Evolutionary conservation across 1,284 basidiomycete species (phyloP).

Genomic region (Irpex sp.): DNA sequence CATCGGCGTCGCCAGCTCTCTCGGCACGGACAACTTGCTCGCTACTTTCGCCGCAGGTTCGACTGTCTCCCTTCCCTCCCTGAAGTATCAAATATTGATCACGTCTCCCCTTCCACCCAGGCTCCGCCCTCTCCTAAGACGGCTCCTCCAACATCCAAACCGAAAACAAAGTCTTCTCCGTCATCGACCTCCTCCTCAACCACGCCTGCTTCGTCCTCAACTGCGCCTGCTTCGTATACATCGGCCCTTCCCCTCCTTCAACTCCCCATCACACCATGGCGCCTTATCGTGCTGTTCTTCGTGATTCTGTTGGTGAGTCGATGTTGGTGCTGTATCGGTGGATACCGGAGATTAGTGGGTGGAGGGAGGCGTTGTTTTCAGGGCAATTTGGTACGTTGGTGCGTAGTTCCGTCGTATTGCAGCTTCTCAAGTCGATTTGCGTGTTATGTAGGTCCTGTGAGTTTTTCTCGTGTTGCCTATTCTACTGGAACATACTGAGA

Average conservation of each 20-base stretch:
- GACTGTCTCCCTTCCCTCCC: no score
- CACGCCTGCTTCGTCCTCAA: no score
- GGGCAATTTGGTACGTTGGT: slow-evolving; percentile 96
- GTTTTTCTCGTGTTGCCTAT: no score
- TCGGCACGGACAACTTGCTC: slow-evolving; percentile 84
- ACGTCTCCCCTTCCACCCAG: no score
- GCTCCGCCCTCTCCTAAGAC: slow-evolving; percentile 90
- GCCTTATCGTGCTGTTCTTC: slow-evolving; percentile 63
- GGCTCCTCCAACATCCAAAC: slow-evolving; percentile 84
- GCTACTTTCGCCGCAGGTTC: no score
- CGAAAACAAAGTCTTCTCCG: slow-evolving; percentile 82
- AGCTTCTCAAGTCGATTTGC: no score
- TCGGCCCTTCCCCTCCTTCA: slow-evolving; percentile 79
- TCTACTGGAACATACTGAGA: no score
- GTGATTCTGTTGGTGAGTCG: no score
- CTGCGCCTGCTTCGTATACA: slow-evolving; percentile 84
- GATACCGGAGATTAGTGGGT: slow-evolving; percentile 79
- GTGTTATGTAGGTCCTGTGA: no score
- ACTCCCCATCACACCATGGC: slow-evolving; percentile 65
- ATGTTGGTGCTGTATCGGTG: slow-evolving; percentile 73
- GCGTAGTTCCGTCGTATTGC: no score
- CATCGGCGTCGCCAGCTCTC: slow-evolving; percentile 62
- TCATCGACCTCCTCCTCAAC: slow-evolving; percentile 81
- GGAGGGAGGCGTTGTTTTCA: slow-evolving; percentile 76
- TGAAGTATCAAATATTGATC: no score